phyloP scores from a whole-genome alignment of 225 moss, liverwort and hornwort species.

The Ulota crispa region DNA sequence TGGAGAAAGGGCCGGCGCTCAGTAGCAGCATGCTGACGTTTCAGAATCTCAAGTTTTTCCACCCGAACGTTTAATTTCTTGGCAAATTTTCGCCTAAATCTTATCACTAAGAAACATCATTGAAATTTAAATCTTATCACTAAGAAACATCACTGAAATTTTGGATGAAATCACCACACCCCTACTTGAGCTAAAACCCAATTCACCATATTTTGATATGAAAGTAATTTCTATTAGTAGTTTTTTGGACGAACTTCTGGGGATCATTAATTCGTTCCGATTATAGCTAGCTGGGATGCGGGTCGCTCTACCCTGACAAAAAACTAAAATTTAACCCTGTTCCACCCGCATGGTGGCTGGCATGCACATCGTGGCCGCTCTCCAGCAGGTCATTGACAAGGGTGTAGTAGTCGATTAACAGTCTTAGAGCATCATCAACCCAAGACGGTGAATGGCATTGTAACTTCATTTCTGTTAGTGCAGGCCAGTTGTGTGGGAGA shows the following conservation, averaged over 20 bases:
- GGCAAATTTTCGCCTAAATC: conserved; percentile 31
- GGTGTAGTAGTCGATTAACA: not conserved
- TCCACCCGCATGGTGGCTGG: conserved; percentile 27
- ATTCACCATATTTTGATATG: too few relatives aligned
- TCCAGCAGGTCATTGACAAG: not conserved
- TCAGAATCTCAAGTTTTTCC: conserved; percentile 18
- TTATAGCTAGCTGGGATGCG: not conserved
- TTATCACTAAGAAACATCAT: conserved; percentile 30
- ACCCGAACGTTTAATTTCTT: not conserved
- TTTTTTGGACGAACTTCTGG: too few relatives aligned
- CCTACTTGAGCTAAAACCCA: too few relatives aligned
- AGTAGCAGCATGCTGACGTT: conserved; percentile 31
- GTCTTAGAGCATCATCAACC: too few relatives aligned
- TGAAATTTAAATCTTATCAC: conserved; percentile 20
- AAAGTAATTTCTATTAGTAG: too few relatives aligned
- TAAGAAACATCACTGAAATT: too few relatives aligned
- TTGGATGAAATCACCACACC: too few relatives aligned
- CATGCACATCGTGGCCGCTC: not conserved
- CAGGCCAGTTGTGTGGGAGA: too few relatives aligned
- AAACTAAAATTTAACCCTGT: too few relatives aligned
- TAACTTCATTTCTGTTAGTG: too few relatives aligned
- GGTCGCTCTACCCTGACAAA: conserved; percentile 19
- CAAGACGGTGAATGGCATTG: too few relatives aligned
- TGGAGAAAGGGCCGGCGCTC: conserved; percentile 29
- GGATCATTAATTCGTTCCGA: too few relatives aligned